phyloP scores from a whole-genome alignment of 495 filamentous ascomycete species.

The Penicillium turbatum region DNA sequence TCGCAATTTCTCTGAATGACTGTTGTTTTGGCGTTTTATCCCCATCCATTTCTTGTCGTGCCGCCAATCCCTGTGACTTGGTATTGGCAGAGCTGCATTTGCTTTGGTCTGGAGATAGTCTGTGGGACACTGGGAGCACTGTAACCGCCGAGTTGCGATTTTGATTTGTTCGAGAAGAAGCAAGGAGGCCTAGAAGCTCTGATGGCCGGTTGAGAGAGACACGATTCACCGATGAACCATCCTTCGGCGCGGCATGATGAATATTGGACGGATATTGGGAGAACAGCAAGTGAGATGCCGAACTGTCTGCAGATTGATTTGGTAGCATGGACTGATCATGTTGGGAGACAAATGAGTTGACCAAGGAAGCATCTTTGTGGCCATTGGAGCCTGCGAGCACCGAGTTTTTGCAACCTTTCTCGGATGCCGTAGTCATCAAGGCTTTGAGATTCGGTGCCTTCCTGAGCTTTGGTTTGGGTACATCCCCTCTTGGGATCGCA shows the following conservation, averaged over 20 bases:
- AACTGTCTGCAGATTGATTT: background rate
- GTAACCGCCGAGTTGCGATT: no score
- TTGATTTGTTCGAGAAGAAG: background rate
- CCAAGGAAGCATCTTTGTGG: background rate
- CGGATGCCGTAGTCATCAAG: constrained; percentile 15
- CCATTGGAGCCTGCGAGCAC: background rate
- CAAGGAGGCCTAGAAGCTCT: background rate
- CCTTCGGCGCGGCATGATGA: background rate
- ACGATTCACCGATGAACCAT: background rate
- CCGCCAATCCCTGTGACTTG: no score
- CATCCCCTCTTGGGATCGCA: constrained; percentile 20
- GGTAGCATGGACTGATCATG: background rate
- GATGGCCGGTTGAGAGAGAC: background rate
- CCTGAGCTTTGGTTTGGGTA: constrained; percentile 15
- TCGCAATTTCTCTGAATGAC: background rate
- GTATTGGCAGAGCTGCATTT: background rate
- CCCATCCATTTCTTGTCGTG: background rate
- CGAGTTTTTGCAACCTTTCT: constrained; percentile 1
- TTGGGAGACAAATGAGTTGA: background rate
- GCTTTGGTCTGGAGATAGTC: background rate
- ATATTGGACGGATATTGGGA: constrained; percentile 9
- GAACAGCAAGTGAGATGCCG: constrained; percentile 13
- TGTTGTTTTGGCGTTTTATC: background rate
- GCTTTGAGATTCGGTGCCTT: constrained; percentile 15
- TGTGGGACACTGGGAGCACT: background rate